phyloP scores from a whole-genome alignment of 257 asterid genomes.

The Jacaranda copaia region DNA sequence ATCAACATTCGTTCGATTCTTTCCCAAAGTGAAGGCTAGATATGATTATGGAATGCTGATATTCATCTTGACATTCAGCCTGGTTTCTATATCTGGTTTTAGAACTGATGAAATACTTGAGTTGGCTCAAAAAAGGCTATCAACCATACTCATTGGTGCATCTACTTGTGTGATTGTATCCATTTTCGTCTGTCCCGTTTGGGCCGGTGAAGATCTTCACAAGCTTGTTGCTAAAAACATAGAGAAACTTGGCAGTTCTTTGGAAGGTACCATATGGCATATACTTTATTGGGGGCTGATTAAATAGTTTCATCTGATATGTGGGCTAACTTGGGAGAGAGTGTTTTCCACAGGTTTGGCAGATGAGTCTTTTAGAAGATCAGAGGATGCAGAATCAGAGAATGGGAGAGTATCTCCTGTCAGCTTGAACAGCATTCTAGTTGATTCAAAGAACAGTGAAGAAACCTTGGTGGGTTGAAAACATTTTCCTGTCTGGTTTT shows the following conservation, averaged over 20 bases:
- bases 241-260: constrained; percentile 60
- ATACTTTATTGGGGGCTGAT: no score
- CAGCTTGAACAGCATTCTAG: constrained; percentile 52
- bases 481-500: not conserved
- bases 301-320: no score
- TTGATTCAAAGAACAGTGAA: constrained; percentile 67
- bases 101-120: constrained; percentile 57
- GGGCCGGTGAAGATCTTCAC: constrained; percentile 91
- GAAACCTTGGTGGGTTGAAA: constrained; percentile 64
- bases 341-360: not conserved
- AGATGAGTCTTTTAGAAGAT: constrained; percentile 43
- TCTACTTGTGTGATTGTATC: constrained; percentile 57
- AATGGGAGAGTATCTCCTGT: constrained; percentile 28
- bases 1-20: constrained; percentile 67
- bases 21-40: constrained; percentile 76
- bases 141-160: constrained; percentile 71
- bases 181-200: constrained; percentile 64
- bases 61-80: constrained; percentile 68
- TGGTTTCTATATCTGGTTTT: constrained; percentile 72
- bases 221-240: constrained; percentile 56
- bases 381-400: constrained; percentile 38
- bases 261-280: constrained; percentile 56
- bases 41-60: constrained; percentile 79
- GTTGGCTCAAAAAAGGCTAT: constrained; percentile 60
- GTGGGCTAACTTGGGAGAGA: no score